These are phyloP conservation scores for Blastobotrys serpentis DNA, from an alignment of 1,139 yeast genomes.

Conservation along the genomic window DNA sequence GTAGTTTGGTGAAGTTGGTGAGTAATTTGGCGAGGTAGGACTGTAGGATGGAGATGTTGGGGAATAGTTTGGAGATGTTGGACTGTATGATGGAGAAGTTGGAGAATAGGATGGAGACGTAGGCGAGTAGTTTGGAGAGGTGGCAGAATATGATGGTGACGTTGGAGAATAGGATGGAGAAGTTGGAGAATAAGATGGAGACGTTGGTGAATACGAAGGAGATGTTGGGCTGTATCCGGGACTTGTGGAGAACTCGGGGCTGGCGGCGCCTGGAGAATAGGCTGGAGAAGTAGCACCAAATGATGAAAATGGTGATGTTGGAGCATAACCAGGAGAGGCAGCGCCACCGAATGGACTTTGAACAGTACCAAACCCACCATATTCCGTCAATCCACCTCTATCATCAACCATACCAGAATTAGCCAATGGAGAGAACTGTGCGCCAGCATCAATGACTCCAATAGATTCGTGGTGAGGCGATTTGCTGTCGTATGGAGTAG, in stretches of 20 bases:
- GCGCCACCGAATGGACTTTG: conserved; percentile 37
- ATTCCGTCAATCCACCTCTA: conserved; percentile 90
- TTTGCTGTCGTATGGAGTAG: conserved; percentile 86
- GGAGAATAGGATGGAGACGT: conserved; percentile 40
- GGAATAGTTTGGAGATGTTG: conserved; percentile 68
- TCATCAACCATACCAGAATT: conserved; percentile 82
- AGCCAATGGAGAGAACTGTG: conserved; percentile 73
- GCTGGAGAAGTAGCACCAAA: conserved; percentile 72
- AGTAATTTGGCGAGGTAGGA: conserved; percentile 61
- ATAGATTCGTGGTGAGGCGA: conserved; percentile 64
- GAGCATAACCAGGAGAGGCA: conserved; percentile 59
- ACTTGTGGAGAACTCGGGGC: conserved; percentile 65
- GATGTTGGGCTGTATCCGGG: conserved; percentile 36
- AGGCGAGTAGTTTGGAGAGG: conserved; percentile 27
- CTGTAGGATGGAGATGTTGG: conserved; percentile 71
- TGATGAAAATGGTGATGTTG: conserved; percentile 47
- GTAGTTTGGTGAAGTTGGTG: conserved; percentile 62
- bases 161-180: conserved; percentile 61
- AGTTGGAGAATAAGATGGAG: conserved; percentile 65
- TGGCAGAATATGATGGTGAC: conserved; percentile 28
- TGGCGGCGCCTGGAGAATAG: conserved; percentile 61
- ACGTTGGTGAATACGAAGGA: conserved; percentile 51
- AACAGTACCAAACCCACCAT: conserved; percentile 57
- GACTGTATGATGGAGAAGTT: conserved; percentile 70
- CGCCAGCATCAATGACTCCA: conserved; percentile 72